Base-by-base conservation (phyloP, 192 early-diverging fungal genomes). In the Coemansia aciculifera region DNA sequence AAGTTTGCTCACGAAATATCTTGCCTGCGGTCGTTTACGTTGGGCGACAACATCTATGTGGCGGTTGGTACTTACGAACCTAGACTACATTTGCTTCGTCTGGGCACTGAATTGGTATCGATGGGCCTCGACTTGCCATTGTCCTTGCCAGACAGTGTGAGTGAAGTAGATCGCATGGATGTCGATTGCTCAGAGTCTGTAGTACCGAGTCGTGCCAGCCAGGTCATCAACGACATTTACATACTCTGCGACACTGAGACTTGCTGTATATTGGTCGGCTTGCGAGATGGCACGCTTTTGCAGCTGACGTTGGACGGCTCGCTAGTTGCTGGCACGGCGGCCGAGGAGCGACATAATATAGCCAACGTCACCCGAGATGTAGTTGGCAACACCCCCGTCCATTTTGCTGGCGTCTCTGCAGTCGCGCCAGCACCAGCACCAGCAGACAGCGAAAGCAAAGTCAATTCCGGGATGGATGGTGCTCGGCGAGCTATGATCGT, bases 171-270 rank as follows among this genome's bases (percentile, higher is more conserved):
- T 59, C 21, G 39, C 13, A 46, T 67, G 57, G 39, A 48, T 21
- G 29, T 69, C 56, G 63, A 66, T 59, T 48, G 17, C 36, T 34
- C 36, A n/a, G 21, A 37, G 12, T 24, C 17, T 11, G 21, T 34
- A 39, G 48, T 7, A n/a, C 15, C 56, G 15, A 13, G 15, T 5
- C 17, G 17, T 38, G 23, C 34, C n/a, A 34, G 24, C 24, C 8
- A 29, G 27, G 68, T 64, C 34, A 63, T 71, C 49, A 80, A 67
- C 52, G 78, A 80, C 19, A 64, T 66, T 0, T 80, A 59, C 51
- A 34, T 80, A 23, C 54, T 80, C 4, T 11, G 32, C 8, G 36
- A 66, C 5, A 13, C 19, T 1, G 34, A 2, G 49, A 32, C 24
- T 11, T 63, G 36, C 42, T 60, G 65, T 57, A 27, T 80, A 13